A percentile compares a stretch with the other conserved stretches of the same genome.
These are phyloP conservation scores for Beverwykella pulmonaria DNA, from an alignment of 495 filamentous ascomycete species.

Conservation along the genomic window DNA sequence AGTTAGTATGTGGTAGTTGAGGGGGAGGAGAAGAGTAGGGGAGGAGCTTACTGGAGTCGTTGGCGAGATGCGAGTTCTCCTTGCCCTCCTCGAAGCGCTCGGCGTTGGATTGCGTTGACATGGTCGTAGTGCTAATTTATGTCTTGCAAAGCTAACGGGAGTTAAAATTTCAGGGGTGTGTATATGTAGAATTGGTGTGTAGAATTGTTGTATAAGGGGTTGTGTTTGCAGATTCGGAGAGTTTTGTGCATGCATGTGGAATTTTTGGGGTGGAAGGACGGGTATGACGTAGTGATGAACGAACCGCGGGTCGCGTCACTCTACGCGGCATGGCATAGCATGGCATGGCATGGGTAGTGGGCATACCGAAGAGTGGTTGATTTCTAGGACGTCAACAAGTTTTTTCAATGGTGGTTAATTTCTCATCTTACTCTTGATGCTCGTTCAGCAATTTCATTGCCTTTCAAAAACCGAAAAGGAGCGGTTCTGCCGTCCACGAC, in stretches of 20 bases:
- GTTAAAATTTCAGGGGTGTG: too few species aligned
- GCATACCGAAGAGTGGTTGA: too few species aligned
- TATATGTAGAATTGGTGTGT: not conserved
- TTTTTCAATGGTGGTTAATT: too few species aligned
- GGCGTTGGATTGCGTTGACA: constrained; percentile 40
- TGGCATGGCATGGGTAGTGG: too few species aligned
- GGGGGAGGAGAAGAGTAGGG: not conserved
- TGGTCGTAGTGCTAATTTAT: not conserved
- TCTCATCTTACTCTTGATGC: too few species aligned
- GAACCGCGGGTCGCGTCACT: not conserved
- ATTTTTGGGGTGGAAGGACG: not conserved
- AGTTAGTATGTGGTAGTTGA: not conserved
- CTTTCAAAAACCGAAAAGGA: too few species aligned
- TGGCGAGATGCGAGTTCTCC: constrained; percentile 63
- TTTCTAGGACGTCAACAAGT: too few species aligned
- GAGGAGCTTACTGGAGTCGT: constrained; percentile 67
- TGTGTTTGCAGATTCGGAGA: too few species aligned
- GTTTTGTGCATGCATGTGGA: not conserved
- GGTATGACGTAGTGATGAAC: constrained; percentile 20
- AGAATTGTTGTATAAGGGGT: not conserved
- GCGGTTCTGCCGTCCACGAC: too few species aligned
- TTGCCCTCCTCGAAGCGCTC: constrained; percentile 69
- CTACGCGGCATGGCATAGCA: too few species aligned
- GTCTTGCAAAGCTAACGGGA: not conserved
- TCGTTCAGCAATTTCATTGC: too few species aligned